Evolutionary conservation across 2,329 filamentous ascomycete species (phyloP).

Genomic region (Pseudocercospora fijiensis): DNA sequence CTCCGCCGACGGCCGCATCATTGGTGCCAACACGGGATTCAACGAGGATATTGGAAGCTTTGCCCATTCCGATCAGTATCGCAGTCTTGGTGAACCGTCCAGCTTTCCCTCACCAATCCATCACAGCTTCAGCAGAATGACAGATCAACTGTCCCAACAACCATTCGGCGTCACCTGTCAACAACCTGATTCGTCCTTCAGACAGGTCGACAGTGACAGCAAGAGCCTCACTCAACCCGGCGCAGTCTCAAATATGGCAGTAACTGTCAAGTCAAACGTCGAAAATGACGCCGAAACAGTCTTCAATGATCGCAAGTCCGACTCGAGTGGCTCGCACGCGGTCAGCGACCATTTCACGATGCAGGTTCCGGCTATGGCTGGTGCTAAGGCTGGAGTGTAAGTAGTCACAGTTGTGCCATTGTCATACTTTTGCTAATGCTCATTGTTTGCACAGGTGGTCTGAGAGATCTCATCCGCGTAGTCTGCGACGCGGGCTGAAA

Average conservation of each 20-base stretch:
- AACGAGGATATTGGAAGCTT: not conserved
- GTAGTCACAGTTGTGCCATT: not conserved
- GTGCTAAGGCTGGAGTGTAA: constrained; percentile 9
- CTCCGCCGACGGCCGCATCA: constrained; percentile 2
- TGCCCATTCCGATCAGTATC: constrained; percentile 21
- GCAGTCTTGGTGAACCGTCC: not conserved
- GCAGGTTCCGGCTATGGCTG: constrained; percentile 16
- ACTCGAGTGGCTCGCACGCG: constrained; percentile 9
- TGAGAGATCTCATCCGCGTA: constrained; percentile 15
- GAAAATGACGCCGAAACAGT: not conserved
- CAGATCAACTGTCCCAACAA: constrained; percentile 17
- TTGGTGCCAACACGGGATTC: not conserved
- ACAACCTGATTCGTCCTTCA: not conserved
- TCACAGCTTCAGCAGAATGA: constrained; percentile 4
- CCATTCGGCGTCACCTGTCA: not conserved
- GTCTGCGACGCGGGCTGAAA: constrained; percentile 25
- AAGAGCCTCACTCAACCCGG: constrained; percentile 5
- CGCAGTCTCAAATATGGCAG: not conserved
- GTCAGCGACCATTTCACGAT: constrained; percentile 22
- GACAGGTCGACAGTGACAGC: not conserved
- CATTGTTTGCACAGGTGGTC: constrained; percentile 13
- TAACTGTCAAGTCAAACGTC: constrained; percentile 8
- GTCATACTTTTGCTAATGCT: not conserved
- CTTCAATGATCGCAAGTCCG: constrained; percentile 8
- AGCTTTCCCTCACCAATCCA: not conserved